Evolutionary conservation across 73 alveolate species (phyloP), one percentile per base, ranked within the genome.

Genomic region (Halteria grandinella): DNA sequence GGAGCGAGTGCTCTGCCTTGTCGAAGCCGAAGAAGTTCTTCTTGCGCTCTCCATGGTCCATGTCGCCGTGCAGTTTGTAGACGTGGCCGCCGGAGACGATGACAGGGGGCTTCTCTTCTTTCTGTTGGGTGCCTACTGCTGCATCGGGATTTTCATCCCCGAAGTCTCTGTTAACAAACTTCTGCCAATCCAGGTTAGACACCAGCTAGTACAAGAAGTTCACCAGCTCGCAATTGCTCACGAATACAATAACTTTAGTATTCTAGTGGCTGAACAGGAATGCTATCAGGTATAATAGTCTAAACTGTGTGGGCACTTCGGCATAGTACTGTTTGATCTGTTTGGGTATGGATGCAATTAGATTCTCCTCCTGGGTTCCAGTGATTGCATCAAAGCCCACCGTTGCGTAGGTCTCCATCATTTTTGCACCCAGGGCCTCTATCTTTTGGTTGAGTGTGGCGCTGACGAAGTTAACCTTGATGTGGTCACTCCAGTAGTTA

Each of bases 61-160:
- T 93, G 58, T 95, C 92, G 2, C 99, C 99, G 71, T 95, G 99
- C 36, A 95, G 81, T 83, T 91, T 91, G 83, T 81, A 93, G 41
- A 91, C 54, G 50, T 89, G 82, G 64, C 89, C 89, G 43, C 57
- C 75, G 77, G 91, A 86, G n/a, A 92, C 80, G 29, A 54, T 57
- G 12, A 49, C 75, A 7, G 75, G 66, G 37, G 80, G 69, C 28
- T 60, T 23, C 17, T 43, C 85, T n/a, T n/a, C n/a, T 50, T 81
- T 43, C 34, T 39, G n/a, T n/a, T n/a, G n/a, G n/a, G n/a, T n/a
- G n/a, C n/a, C 74, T 12, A 48, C 76, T 17, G 59, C 79, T 15
- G 75, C 75, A 17, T 75, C 48, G 7, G 55, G 20, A 37, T 28
- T 29, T 31, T 69, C 32, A 32, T 36, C 60, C 32, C 44, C 53